Conservation (phyloP, 768 basidiomycete species). For the Leccinellum luteum region DNA sequence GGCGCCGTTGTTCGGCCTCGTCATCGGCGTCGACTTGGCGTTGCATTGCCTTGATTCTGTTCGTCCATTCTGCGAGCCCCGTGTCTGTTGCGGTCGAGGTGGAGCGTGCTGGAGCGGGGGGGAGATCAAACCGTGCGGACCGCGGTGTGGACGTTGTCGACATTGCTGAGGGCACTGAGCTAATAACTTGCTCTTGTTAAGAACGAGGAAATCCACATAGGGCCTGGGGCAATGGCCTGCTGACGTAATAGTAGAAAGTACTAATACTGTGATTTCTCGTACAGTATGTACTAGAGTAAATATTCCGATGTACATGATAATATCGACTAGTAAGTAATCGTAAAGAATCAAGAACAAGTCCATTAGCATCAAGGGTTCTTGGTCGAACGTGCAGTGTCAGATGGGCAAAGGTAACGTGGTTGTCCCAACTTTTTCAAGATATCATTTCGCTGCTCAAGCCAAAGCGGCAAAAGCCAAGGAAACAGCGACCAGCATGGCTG, state of each 20-base stretch:
- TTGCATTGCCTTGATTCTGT: constrained; percentile 75
- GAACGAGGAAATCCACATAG: too few relatives aligned
- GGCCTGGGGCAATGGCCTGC: constrained; percentile 2
- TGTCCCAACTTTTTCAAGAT: not conserved
- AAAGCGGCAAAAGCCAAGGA: constrained; percentile 36
- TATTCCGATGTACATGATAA: not conserved
- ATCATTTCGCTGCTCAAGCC: constrained; percentile 20
- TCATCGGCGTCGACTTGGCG: constrained; percentile 80
- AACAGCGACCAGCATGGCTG: constrained; percentile 30
- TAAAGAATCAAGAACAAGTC: not conserved
- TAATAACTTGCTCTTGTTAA: not conserved
- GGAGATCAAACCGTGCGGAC: constrained; percentile 37
- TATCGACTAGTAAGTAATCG: not conserved
- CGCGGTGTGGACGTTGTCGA: constrained; percentile 29
- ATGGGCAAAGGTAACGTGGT: not conserved
- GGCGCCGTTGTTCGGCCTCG: constrained; percentile 68
- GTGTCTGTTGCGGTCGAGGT: constrained; percentile 42
- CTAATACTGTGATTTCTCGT: not conserved
- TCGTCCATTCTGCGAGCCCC: constrained; percentile 79
- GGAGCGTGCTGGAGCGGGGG: constrained; percentile 28
- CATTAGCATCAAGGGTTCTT: constrained; percentile 1
- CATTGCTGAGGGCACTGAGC: constrained; percentile 16
- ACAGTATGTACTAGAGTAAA: not conserved
- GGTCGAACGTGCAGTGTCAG: not conserved
- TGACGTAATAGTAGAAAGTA: constrained; percentile 25